Evolutionary conservation across 306 rosid genomes (phyloP).

Genomic region (Lathyrus oleraceus): DNA sequence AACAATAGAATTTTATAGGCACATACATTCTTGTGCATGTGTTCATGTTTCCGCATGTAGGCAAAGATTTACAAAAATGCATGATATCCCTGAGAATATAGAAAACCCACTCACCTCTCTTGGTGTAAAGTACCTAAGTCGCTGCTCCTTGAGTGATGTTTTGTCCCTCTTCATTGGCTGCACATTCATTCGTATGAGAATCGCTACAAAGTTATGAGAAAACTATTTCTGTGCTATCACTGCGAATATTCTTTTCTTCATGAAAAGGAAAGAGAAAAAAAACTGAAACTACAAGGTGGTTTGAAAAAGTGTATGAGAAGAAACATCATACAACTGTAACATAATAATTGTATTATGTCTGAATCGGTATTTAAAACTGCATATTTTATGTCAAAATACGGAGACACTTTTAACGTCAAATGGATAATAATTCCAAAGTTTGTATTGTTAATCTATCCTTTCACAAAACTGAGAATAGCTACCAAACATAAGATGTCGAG

Average conservation of each 20-base stretch:
- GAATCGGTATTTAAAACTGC: neutral
- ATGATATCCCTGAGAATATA: conserved; percentile 27
- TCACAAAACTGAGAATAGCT: neutral
- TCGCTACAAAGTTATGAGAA: neutral
- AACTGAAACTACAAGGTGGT: conserved; percentile 6
- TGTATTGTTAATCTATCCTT: conserved; percentile 12
- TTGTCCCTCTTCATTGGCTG: conserved; percentile 78
- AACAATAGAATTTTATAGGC: neutral
- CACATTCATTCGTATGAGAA: conserved; percentile 18
- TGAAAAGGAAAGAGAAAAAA: neutral
- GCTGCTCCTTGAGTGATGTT: conserved; percentile 65
- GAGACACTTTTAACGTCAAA: neutral
- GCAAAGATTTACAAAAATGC: neutral
- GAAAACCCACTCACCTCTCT: conserved; percentile 68
- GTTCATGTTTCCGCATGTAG: neutral
- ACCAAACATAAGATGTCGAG: neutral
- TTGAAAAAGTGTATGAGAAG: conserved; percentile 2
- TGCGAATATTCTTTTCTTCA: conserved; percentile 1
- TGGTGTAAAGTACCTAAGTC: conserved; percentile 83
- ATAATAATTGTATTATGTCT: conserved; percentile 14
- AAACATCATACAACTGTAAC: conserved; percentile 7
- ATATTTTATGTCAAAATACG: neutral
- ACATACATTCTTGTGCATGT: conserved; percentile 3
- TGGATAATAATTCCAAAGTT: conserved; percentile 16
- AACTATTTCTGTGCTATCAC: neutral